Conservation (phyloP, 78 protist species). For the Dictyostelium capitatum region DNA sequence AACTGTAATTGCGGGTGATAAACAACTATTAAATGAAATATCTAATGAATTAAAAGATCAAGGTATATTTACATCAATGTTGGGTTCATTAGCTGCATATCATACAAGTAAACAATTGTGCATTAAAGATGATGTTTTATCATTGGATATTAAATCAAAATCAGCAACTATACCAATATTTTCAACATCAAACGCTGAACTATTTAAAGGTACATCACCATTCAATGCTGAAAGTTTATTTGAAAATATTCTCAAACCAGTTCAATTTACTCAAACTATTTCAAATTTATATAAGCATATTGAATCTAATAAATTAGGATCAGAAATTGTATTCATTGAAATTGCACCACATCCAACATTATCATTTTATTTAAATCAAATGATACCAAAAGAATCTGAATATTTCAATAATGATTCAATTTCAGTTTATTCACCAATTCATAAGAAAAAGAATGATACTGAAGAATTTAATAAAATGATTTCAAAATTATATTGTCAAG, state of each 20-base stretch:
- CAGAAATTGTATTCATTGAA: conserved; percentile 24
- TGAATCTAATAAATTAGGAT: neutral
- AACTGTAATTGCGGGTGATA: conserved; percentile 14
- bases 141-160: neutral
- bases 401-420: neutral
- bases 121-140: neutral
- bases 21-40: neutral
- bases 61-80: neutral
- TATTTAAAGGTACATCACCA: neutral
- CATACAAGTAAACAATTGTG: conserved; percentile 8
- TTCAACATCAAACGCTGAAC: neutral
- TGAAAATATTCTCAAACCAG: conserved; percentile 30
- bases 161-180: neutral
- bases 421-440: neutral
- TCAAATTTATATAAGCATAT: conserved; percentile 22
- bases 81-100: conserved; percentile 6
- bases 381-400: neutral
- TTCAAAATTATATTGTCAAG: neutral
- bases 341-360: conserved; percentile 65
- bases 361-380: conserved; percentile 11
- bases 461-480: neutral
- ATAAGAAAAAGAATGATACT: neutral
- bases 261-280: neutral
- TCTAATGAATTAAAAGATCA: neutral
- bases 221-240: neutral